Base-by-base conservation (phyloP, 2,329 filamentous ascomycete species). In the Fusarium guadeloupense region DNA sequence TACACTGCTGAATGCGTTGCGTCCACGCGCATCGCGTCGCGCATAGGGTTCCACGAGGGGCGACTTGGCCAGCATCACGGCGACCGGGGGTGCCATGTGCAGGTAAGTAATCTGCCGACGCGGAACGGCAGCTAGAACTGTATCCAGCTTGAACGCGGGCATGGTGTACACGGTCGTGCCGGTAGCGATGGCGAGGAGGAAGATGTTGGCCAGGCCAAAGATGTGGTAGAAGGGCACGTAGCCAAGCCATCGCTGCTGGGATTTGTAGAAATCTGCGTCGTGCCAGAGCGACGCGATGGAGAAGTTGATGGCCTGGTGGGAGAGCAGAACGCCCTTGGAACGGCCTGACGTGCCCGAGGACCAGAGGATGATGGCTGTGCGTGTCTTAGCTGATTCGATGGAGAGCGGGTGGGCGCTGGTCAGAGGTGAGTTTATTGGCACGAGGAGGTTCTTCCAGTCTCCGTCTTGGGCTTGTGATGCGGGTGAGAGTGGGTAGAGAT, bases 271-370 rank as follows among this genome's bases (percentile, higher is more conserved):
- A 58, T 82, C 77, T 55, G 83, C 83, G 26, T 85, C 78, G 20
- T 81, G 77, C 59, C 80, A 76, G n/a, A 83, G 72, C 3, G 77
- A 76, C 1, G 72, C 69, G 16, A 81, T 86, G 33, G 87, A 80
- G 57, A 89, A 82, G 73, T 89, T 78, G 53, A 80, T 86, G 54
- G 90, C 90, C 53, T 79, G 78, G 72, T 93, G 89, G 3, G 86
- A 86, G 47, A 92, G 85, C 68, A 89, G 83, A 2, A 92, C 90
- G 31, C 90, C 90, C 71, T 93, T 93, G 12, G 90, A 89, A 0
- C 89, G 79, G 2, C 90, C 90, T 0, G 90, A 93, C 0, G 88
- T 91, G 12, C 89, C 83, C 1, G 83, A 86, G 0, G 77, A 79
- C 77, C 77, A 80, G 45, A 80, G 72, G 41, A 80, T 77, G 2